Base-by-base conservation (phyloP, 2,329 filamentous ascomycete species). In the Talaromyces albobiverticillius region DNA sequence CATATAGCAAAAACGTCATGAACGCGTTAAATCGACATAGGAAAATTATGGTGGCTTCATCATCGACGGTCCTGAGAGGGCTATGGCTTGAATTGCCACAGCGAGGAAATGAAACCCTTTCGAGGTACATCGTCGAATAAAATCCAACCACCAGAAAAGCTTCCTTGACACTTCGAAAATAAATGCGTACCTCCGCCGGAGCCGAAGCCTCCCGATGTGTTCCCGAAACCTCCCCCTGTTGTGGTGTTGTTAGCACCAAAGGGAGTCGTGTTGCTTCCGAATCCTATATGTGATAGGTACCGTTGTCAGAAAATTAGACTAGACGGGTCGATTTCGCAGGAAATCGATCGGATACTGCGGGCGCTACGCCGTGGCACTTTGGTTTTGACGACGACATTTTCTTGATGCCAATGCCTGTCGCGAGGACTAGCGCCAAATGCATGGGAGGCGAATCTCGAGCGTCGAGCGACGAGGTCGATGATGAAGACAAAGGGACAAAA, bases 111-210 rank as follows among this genome's bases (percentile, higher is more conserved):
- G 26, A 16, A 11, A 9, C 38, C 26, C 29, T 43, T 43, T 34
- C 36, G 29, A 34, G 38, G 18, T 41, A 16, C 16, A 22, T 40
- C 18, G 38, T 34, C 16, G 25, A 18, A 43, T 50, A 36, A 42
- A 41, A 22, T 32, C 40, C 32, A 31, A 22, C 22, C 31, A 25
- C 29, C 29, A 45, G 20, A 36, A 25, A 22, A 11, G 16, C 36
- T 40, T 40, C 18, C 36, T 20, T 23, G 48, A 43, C 36, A 16
- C 16, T 29, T 52, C n/a, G 20, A 16, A 47, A 42, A 38, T 46
- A 7, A 59, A 57, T 63, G 73, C 71, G 64, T 73, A 74, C 71
- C 71, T 72, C 68, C 68, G 60, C 70, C 67, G 62, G 70, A 69
- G 59, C 71, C 72, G 59, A 73, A 74, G 62, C 68, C 67, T 61